These are phyloP conservation scores for Graphium sp. DNA, from an alignment of 2,329 filamentous ascomycete species.

Conservation along the genomic window DNA sequence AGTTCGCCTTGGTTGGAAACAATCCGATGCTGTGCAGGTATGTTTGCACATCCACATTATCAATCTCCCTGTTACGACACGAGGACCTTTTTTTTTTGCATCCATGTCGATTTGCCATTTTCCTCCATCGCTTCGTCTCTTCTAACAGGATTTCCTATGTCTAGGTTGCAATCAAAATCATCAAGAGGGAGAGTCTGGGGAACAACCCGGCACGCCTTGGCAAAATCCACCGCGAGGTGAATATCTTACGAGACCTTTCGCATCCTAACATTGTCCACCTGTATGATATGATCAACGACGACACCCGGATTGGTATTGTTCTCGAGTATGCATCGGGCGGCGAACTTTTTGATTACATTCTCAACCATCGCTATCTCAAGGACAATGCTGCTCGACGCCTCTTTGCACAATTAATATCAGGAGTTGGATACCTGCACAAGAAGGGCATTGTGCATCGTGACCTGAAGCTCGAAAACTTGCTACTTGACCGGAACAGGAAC, in stretches of 20 bases:
- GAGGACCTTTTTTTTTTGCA: neutral
- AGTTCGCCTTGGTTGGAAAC: constrained; percentile 96
- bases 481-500: constrained; percentile 91
- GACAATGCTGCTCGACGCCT: constrained; percentile 79
- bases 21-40: constrained; percentile 75
- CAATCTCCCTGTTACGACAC: constrained; percentile 60
- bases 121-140: neutral
- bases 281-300: constrained; percentile 97
- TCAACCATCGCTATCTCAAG: constrained; percentile 92
- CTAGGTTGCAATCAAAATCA: constrained; percentile 92
- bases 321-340: constrained; percentile 96
- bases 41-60: constrained; percentile 6
- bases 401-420: constrained; percentile 90
- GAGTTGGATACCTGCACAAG: constrained; percentile 93
- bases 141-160: constrained; percentile 1
- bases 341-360: constrained; percentile 94
- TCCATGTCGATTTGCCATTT: neutral
- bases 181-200: constrained; percentile 79
- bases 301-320: constrained; percentile 93
- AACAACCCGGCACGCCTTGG: constrained; percentile 76
- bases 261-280: constrained; percentile 95
- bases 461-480: constrained; percentile 86
- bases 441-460: constrained; percentile 97
- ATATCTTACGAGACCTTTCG: constrained; percentile 71
- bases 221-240: constrained; percentile 95